A percentile compares a stretch with the other conserved stretches of the same genome.
These are phyloP conservation scores for Porcisia hertigi DNA, from an alignment of 208 protist species.

Conservation along the genomic window DNA sequence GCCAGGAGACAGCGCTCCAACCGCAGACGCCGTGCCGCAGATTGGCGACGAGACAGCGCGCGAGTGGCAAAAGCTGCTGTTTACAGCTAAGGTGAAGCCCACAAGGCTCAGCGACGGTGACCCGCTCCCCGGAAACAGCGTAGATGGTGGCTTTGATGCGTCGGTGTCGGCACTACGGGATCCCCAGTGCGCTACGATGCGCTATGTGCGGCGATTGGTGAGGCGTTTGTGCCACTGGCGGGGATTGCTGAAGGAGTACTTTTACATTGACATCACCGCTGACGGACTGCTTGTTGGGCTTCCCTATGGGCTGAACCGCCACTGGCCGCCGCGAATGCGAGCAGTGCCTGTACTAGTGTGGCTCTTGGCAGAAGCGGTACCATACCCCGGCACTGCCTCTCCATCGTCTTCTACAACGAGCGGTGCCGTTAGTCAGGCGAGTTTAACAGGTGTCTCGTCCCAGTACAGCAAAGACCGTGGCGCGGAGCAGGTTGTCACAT, in stretches of 20 bases:
- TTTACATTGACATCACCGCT: slow-evolving; percentile 57
- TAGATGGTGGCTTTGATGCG: neutral
- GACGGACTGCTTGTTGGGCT: slow-evolving; percentile 52
- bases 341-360: slow-evolving; percentile 70
- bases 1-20: neutral
- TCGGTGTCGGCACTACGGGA: slow-evolving; percentile 3
- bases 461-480: neutral
- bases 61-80: slow-evolving; percentile 26
- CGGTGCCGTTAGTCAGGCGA: neutral
- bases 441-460: neutral
- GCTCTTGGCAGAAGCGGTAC: slow-evolving; percentile 65
- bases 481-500: neutral
- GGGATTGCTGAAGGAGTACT: slow-evolving; percentile 83
- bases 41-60: slow-evolving; percentile 11
- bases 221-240: slow-evolving; percentile 61
- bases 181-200: slow-evolving; percentile 17
- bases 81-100: neutral
- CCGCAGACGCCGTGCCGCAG: slow-evolving; percentile 4
- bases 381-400: slow-evolving; percentile 34
- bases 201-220: slow-evolving; percentile 48
- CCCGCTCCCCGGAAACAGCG: neutral
- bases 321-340: slow-evolving; percentile 70
- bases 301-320: slow-evolving; percentile 59
- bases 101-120: neutral
- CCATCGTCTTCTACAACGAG: neutral